A percentile compares a stretch with the other conserved stretches of the same genome.
Evolutionary conservation across 768 basidiomycete species (phyloP).

Genomic region (Mycena capillaripes): DNA sequence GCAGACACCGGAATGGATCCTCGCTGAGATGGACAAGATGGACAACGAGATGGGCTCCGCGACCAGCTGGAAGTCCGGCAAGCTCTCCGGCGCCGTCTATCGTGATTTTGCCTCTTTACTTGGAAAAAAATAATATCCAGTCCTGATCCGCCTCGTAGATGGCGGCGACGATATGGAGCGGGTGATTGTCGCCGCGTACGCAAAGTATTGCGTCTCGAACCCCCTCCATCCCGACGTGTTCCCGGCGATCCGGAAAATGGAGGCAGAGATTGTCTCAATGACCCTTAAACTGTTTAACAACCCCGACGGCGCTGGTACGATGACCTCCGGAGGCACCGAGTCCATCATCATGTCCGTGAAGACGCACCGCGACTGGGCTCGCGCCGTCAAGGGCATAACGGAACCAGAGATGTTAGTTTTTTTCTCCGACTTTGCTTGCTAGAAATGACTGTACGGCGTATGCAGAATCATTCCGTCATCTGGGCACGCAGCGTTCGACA

Average conservation of each 20-base stretch:
- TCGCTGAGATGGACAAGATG: constrained; percentile 86
- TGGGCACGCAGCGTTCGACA: constrained; percentile 96
- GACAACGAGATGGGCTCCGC: constrained; percentile 65
- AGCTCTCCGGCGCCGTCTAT: constrained; percentile 89
- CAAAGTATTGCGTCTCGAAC: constrained; percentile 88
- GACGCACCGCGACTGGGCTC: constrained; percentile 94
- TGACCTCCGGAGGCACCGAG: constrained; percentile 97
- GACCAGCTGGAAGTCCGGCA: constrained; percentile 76
- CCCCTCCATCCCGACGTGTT: constrained; percentile 95
- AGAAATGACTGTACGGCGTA: neutral
- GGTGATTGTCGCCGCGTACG: constrained; percentile 85
- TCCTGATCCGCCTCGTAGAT: constrained; percentile 56
- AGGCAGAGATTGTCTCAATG: constrained; percentile 94
- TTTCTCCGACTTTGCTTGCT: neutral
- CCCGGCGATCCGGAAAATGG: constrained; percentile 96
- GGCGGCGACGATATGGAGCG: constrained; percentile 87
- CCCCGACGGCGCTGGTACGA: constrained; percentile 89
- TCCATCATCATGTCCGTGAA: constrained; percentile 97
- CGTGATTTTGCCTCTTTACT: constrained; percentile 56
- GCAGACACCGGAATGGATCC: constrained; percentile 78
- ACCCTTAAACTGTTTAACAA: constrained; percentile 88
- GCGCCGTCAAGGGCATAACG: constrained; percentile 86
- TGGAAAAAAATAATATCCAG: neutral
- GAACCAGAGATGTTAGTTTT: constrained; percentile 89
- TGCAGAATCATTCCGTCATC: constrained; percentile 84